These are phyloP conservation scores for Waitea zeae DNA, from an alignment of 1,284 basidiomycete genomes.

Conservation along the genomic window DNA sequence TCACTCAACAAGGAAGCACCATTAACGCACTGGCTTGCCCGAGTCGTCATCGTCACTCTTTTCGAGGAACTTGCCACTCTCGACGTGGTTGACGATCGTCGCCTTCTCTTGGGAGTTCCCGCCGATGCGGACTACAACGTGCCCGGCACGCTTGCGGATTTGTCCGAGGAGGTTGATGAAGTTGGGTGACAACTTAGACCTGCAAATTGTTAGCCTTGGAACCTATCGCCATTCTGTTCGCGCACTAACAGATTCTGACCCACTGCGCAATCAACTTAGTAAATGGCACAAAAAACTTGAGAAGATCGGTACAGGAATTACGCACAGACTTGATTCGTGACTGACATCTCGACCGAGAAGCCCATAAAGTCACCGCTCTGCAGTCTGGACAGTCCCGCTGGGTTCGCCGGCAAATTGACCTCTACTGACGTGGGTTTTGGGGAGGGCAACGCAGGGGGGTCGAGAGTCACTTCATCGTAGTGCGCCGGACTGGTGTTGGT, in stretches of 20 bases:
- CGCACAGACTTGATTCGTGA: conserved; percentile 20
- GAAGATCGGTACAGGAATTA: conserved; percentile 4
- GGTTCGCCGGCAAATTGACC: too few relatives aligned
- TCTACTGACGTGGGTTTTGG: too few relatives aligned
- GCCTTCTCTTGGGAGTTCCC: conserved; percentile 64
- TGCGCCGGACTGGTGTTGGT: too few relatives aligned
- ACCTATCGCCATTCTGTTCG: not conserved
- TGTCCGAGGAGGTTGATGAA: conserved; percentile 66
- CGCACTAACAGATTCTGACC: not conserved
- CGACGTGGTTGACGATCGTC: conserved; percentile 24
- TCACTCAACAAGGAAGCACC: not conserved
- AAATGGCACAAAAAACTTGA: not conserved
- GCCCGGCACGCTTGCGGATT: conserved; percentile 39
- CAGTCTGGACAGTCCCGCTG: too few relatives aligned
- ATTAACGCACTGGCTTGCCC: not conserved
- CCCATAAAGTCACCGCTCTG: conserved; percentile 25
- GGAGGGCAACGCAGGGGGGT: too few relatives aligned
- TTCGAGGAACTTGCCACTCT: conserved; percentile 26
- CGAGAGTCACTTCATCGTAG: too few relatives aligned
- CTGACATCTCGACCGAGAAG: conserved; percentile 29
- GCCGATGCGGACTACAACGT: conserved; percentile 46
- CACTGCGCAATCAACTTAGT: not conserved
- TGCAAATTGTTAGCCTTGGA: not conserved
- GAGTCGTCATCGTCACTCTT: conserved; percentile 19
- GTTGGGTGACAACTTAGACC: conserved; percentile 31